These are phyloP conservation scores for Meyerozyma sp. DNA, from an alignment of 1,139 yeast genomes.

Conservation along the genomic window DNA sequence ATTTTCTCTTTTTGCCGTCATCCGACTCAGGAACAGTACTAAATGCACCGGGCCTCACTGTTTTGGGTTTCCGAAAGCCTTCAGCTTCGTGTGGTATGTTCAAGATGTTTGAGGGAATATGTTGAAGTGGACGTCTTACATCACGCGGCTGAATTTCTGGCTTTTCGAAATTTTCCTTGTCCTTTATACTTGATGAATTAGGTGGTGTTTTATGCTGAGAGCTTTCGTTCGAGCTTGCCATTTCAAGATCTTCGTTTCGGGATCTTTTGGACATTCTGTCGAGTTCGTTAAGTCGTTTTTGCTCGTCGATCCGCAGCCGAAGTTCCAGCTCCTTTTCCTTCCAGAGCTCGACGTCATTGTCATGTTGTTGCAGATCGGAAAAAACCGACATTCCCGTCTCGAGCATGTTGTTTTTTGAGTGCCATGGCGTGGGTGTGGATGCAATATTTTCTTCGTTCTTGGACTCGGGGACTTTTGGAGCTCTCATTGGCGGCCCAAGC, in stretches of 20 bases:
- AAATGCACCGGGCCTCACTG: constrained; percentile 2
- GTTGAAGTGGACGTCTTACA: constrained; percentile 11
- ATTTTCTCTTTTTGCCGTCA: constrained; percentile 21
- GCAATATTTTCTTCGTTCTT: constrained; percentile 7
- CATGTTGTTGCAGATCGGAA: not conserved
- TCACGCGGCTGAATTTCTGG: constrained; percentile 1
- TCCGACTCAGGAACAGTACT: constrained; percentile 1
- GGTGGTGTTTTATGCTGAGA: constrained; percentile 3
- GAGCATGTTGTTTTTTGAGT: not conserved
- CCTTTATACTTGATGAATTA: constrained; percentile 1
- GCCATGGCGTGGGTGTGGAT: constrained; percentile 3
- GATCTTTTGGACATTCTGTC: constrained; percentile 7
- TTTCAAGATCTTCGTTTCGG: constrained; percentile 2
- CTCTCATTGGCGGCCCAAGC: constrained; percentile 39
- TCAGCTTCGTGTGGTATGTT: constrained; percentile 9
- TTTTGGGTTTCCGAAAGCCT: constrained; percentile 21
- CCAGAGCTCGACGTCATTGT: constrained; percentile 3
- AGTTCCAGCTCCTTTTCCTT: constrained; percentile 22
- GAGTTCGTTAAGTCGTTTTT: constrained; percentile 15
- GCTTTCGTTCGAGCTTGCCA: constrained; percentile 1
- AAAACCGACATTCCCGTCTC: not conserved
- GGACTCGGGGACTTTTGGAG: constrained; percentile 17
- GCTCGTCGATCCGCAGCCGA: constrained; percentile 23
- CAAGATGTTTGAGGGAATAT: constrained; percentile 13
- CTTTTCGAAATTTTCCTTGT: constrained; percentile 5